Evolutionary conservation across 2,329 filamentous ascomycete species (phyloP).

Genomic region (Verticillium zaregamsianum): DNA sequence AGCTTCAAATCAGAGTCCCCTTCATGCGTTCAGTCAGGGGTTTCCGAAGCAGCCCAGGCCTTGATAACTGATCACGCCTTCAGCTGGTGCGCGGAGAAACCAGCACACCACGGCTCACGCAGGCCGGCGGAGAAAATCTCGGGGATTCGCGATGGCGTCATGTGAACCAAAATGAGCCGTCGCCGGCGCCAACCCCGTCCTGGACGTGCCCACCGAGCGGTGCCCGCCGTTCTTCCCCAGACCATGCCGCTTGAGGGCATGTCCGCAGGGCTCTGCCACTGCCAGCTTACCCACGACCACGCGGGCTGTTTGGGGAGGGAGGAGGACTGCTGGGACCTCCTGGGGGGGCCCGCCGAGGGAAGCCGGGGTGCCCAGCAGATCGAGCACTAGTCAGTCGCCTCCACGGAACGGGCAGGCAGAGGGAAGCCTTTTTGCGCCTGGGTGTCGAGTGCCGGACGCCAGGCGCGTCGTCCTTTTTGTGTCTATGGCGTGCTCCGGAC

Average conservation of each 20-base stretch:
- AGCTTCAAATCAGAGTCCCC: too few relatives aligned
- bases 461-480: background rate
- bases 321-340: too few relatives aligned
- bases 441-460: background rate
- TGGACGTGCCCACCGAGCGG: background rate
- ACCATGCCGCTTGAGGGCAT: background rate
- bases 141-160: slow-evolving; percentile 13
- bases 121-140: slow-evolving; percentile 19
- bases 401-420: background rate
- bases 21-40: background rate
- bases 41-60: background rate
- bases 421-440: background rate
- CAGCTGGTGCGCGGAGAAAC: background rate
- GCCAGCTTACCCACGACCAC: too few relatives aligned
- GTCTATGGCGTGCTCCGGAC: slow-evolving; percentile 1
- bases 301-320: too few relatives aligned
- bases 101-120: background rate
- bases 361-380: background rate
- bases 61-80: background rate
- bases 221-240: background rate
- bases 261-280: too few relatives aligned
- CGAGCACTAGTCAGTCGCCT: background rate
- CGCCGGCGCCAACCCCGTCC: slow-evolving; percentile 1
- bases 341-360: too few relatives aligned
- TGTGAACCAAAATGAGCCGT: slow-evolving; percentile 6